Evolutionary conservation across 805 yeast species (phyloP).

Genomic region (Cyberlindnera misumaiensis): DNA sequence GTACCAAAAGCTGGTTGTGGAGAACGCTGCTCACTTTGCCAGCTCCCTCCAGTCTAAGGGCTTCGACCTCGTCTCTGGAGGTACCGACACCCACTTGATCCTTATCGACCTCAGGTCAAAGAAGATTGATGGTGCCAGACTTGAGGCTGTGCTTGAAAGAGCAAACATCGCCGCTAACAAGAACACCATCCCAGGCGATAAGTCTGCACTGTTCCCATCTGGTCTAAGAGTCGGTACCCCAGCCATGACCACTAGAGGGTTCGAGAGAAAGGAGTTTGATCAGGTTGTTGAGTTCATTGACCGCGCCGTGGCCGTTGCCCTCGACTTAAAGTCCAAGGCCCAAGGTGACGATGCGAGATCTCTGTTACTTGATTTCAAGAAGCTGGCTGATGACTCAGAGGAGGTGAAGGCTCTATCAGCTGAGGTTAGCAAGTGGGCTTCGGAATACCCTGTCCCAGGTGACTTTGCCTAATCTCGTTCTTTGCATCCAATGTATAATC

Average conservation of each 20-base stretch:
- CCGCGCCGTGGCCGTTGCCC: slow-evolving; percentile 66
- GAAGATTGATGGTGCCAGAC: slow-evolving; percentile 89
- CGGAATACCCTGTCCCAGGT: slow-evolving; percentile 83
- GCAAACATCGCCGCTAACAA: slow-evolving; percentile 93
- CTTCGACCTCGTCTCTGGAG: slow-evolving; percentile 75
- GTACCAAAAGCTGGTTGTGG: slow-evolving; percentile 78
- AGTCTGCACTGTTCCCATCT: slow-evolving; percentile 91
- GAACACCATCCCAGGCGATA: slow-evolving; percentile 95
- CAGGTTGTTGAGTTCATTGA: slow-evolving; percentile 77
- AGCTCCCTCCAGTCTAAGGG: slow-evolving; percentile 57
- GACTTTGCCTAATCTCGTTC: slow-evolving; percentile 30
- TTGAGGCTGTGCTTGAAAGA: slow-evolving; percentile 82
- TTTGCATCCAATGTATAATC: too few relatives aligned
- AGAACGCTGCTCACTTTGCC: slow-evolving; percentile 77
- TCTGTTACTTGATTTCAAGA: slow-evolving; percentile 61
- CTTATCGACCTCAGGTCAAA: slow-evolving; percentile 74
- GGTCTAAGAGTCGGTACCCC: slow-evolving; percentile 98
- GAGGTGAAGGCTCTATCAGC: slow-evolving; percentile 54
- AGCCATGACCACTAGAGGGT: slow-evolving; percentile 97
- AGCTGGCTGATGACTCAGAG: slow-evolving; percentile 54
- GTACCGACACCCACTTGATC: slow-evolving; percentile 93
- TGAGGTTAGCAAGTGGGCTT: slow-evolving; percentile 69
- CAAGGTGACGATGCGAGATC: slow-evolving; percentile 52
- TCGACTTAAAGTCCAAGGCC: slow-evolving; percentile 51
- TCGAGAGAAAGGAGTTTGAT: slow-evolving; percentile 69